A percentile compares a stretch with the other conserved stretches of the same genome.
Evolutionary conservation across 2,329 filamentous ascomycete species (phyloP).

Genomic region (Apiospora kogelbergensis): DNA sequence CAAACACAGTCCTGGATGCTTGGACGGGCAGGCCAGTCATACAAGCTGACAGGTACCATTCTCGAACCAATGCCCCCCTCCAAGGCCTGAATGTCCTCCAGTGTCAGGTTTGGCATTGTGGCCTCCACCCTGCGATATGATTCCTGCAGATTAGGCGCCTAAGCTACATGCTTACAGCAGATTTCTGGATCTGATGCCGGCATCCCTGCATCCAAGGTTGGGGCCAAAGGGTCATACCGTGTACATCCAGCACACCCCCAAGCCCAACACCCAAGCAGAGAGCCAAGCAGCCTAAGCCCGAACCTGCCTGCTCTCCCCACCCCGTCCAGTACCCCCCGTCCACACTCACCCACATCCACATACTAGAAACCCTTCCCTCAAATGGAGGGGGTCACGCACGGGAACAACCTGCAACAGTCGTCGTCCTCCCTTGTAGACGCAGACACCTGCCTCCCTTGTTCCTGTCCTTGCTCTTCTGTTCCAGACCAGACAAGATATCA

Average conservation of each 20-base stretch:
- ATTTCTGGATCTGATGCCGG: conserved; percentile 10
- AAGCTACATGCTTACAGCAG: background rate
- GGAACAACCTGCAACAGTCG: conserved; percentile 1
- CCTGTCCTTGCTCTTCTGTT: background rate
- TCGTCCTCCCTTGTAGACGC: background rate
- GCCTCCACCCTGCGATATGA: conserved; percentile 2
- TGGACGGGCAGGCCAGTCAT: background rate
- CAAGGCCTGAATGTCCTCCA: background rate
- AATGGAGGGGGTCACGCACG: conserved; percentile 3
- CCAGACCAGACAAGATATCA: background rate
- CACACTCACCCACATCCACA: conserved; percentile 1
- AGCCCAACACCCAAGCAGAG: background rate
- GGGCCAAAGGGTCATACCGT: background rate
- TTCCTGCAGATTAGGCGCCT: conserved; percentile 8
- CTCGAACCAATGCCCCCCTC: background rate
- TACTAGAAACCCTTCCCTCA: conserved; percentile 6
- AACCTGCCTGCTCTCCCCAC: background rate
- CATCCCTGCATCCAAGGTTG: conserved; percentile 1
- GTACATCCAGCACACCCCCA: background rate
- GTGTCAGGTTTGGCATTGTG: conserved; percentile 5
- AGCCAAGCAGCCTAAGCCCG: background rate
- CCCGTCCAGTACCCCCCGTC: background rate
- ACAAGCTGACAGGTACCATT: background rate
- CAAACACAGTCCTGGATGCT: background rate
- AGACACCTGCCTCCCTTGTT: background rate